These are phyloP conservation scores for Malassezia dermatis DNA, from an alignment of 1,284 basidiomycete species.

Conservation along the genomic window DNA sequence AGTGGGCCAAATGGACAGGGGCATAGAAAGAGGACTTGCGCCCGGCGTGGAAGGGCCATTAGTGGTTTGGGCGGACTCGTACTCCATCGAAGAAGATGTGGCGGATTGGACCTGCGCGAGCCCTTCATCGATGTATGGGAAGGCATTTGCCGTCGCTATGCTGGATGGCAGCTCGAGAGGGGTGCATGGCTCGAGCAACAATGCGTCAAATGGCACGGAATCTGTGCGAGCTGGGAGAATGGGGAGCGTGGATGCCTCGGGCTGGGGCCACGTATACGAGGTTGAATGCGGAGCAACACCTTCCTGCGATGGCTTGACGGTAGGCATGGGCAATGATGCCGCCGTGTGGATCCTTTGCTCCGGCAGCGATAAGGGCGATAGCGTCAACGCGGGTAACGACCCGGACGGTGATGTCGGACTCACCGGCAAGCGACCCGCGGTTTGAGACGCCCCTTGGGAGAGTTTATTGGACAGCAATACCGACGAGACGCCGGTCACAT, in stretches of 20 bases:
- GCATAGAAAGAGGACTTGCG: background rate
- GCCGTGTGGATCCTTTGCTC: background rate
- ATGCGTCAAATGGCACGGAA: background rate
- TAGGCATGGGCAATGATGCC: background rate
- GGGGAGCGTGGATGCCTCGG: background rate
- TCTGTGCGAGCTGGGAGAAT: background rate
- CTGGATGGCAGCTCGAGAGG: background rate
- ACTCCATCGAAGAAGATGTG: background rate
- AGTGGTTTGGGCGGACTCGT: background rate
- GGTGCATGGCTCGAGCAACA: background rate
- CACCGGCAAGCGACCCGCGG: background rate
- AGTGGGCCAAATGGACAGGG: background rate
- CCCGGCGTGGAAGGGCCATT: background rate
- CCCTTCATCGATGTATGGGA: background rate
- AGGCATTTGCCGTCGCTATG: background rate
- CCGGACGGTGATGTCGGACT: background rate
- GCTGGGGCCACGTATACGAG: background rate
- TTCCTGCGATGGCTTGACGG: background rate
- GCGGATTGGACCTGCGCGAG: background rate
- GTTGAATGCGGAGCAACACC: background rate
- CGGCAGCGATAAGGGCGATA: background rate
- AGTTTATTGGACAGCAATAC: background rate
- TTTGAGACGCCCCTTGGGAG: background rate
- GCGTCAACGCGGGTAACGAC: background rate
- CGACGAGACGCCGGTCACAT: background rate